Evolutionary conservation across 208 protist species (phyloP).

Genomic region (Leishmania aethiopica): DNA sequence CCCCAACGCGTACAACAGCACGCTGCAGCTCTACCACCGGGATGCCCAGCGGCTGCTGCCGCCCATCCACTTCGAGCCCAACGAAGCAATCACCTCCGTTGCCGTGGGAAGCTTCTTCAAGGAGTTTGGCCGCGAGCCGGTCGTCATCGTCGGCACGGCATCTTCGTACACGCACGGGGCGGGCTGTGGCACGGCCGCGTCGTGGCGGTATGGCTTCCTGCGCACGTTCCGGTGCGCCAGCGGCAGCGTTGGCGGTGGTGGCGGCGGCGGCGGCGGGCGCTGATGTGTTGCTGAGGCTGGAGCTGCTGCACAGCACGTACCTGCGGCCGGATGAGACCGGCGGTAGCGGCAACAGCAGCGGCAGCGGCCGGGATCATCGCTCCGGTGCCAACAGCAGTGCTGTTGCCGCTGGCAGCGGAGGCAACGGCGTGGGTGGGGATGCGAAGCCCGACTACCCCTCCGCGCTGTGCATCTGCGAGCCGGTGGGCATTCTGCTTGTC

Average conservation of each 20-base stretch:
- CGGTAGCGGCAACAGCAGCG: not conserved
- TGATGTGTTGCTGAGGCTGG: slow-evolving; percentile 40
- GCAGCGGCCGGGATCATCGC: slow-evolving; percentile 3
- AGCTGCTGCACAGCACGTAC: slow-evolving; percentile 71
- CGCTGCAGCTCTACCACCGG: slow-evolving; percentile 80
- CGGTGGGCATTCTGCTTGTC: slow-evolving; percentile 79
- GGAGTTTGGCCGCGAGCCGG: slow-evolving; percentile 75
- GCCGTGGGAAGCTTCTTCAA: slow-evolving; percentile 70
- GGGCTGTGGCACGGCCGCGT: slow-evolving; percentile 45
- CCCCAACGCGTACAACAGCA: slow-evolving; percentile 67
- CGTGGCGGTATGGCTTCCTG: slow-evolving; percentile 64
- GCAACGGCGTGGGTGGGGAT: not conserved
- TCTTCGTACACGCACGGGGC: slow-evolving; percentile 73
- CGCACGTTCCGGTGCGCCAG: slow-evolving; percentile 63
- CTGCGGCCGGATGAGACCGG: slow-evolving; percentile 30
- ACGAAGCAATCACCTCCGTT: slow-evolving; percentile 64
- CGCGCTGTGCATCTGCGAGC: slow-evolving; percentile 73
- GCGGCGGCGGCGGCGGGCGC: not conserved
- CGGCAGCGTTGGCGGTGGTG: slow-evolving; percentile 2
- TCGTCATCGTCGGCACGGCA: slow-evolving; percentile 66
- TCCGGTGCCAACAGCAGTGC: not conserved
- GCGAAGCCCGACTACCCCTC: slow-evolving; percentile 57
- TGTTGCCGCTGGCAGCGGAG: not conserved
- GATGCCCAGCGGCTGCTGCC: slow-evolving; percentile 51
- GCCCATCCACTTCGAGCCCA: slow-evolving; percentile 66